These are phyloP conservation scores for Rhynchospora breviuscula DNA, from an alignment of 176 grass and related monocot species.

Conservation along the genomic window DNA sequence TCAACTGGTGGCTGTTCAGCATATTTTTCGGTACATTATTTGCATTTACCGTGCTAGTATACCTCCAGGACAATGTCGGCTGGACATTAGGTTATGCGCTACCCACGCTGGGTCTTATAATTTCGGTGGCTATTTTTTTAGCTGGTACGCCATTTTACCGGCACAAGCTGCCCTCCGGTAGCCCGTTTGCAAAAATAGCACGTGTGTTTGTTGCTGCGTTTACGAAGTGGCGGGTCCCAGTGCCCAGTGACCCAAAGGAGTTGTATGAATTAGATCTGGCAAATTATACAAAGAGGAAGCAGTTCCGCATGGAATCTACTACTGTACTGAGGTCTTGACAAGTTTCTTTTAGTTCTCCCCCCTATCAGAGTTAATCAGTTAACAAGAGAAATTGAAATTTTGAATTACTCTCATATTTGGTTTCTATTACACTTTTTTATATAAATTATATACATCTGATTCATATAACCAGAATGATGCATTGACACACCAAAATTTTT, in stretches of 20 bases:
- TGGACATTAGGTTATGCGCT: slow-evolving; percentile 80
- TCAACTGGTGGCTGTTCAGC: slow-evolving; percentile 99
- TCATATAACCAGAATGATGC: no score
- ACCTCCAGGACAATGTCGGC: slow-evolving; percentile 78
- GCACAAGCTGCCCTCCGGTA: slow-evolving; percentile 67
- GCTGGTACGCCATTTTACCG: slow-evolving; percentile 72
- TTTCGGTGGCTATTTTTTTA: slow-evolving; percentile 67
- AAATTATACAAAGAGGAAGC: slow-evolving; percentile 43
- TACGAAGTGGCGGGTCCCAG: slow-evolving; percentile 26
- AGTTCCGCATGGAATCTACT: slow-evolving; percentile 37
- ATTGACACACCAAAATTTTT: no score
- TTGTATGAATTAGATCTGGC: slow-evolving; percentile 55
- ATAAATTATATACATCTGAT: no score
- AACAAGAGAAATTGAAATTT: no score
- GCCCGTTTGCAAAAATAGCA: slow-evolving; percentile 68
- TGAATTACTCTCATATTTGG: no score
- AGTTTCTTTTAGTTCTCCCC: not conserved
- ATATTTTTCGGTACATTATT: slow-evolving; percentile 96
- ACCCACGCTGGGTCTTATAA: slow-evolving; percentile 61
- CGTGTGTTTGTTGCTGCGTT: slow-evolving; percentile 49
- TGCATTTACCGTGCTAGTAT: slow-evolving; percentile 71
- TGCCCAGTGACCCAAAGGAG: slow-evolving; percentile 42
- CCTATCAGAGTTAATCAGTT: no score
- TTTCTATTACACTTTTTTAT: no score
- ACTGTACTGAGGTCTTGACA: slow-evolving; percentile 19